A percentile compares a stretch with the other conserved stretches of the same genome.
These are phyloP conservation scores for Ensete glaucum DNA, from an alignment of 176 grass and related monocot species.

Conservation along the genomic window DNA sequence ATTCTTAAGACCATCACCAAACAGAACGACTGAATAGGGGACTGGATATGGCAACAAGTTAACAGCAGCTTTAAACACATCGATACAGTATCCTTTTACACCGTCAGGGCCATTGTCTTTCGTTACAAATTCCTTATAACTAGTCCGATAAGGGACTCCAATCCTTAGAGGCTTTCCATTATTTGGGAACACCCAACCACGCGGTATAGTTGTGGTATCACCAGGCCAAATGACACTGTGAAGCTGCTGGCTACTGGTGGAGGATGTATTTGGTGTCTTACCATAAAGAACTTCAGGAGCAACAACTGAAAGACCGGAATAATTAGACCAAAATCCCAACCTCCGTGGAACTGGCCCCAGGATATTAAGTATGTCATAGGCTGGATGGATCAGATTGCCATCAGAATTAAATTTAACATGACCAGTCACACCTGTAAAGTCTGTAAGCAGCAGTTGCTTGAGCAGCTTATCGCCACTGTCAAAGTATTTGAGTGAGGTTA, in stretches of 20 bases:
- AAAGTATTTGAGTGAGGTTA: slow-evolving; percentile 9
- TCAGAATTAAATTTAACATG: slow-evolving; percentile 6
- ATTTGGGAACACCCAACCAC: slow-evolving; percentile 20
- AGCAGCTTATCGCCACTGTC: slow-evolving; percentile 4
- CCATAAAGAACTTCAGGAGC: slow-evolving; percentile 16
- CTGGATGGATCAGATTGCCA: slow-evolving; percentile 14
- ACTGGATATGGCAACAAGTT: slow-evolving; percentile 22
- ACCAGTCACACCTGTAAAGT: slow-evolving; percentile 12
- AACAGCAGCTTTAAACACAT: slow-evolving; percentile 14
- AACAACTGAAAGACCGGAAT: slow-evolving; percentile 16
- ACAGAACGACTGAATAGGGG: slow-evolving; percentile 7
- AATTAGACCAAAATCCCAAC: slow-evolving; percentile 16
- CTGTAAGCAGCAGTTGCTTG: background rate
- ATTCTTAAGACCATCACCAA: slow-evolving; percentile 12
- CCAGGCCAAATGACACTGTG: slow-evolving; percentile 18
- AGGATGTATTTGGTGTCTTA: slow-evolving; percentile 17
- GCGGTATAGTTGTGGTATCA: slow-evolving; percentile 6
- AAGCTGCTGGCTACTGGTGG: slow-evolving; percentile 1
- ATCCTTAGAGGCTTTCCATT: slow-evolving; percentile 16
- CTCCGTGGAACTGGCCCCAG: background rate
- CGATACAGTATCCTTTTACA: slow-evolving; percentile 15
- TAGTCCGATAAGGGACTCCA: slow-evolving; percentile 8
- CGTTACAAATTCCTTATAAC: slow-evolving; percentile 10
- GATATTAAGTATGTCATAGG: slow-evolving; percentile 18
- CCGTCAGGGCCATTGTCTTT: background rate